These are phyloP conservation scores for Neurospora sp. DNA, from an alignment of 2,329 filamentous ascomycete genomes.

Conservation along the genomic window DNA sequence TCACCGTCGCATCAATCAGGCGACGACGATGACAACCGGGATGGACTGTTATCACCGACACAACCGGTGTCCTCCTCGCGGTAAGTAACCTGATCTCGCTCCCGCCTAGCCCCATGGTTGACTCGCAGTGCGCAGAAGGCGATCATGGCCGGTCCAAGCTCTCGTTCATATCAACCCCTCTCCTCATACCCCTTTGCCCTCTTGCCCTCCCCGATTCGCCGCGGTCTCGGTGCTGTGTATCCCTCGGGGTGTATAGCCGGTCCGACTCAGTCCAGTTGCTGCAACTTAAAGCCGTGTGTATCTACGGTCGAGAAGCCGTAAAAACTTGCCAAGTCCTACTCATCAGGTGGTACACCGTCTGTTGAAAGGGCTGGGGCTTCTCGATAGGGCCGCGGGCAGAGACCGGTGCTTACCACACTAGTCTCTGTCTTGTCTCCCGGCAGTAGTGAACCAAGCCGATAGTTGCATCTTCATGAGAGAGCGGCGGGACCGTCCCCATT, in stretches of 20 bases:
- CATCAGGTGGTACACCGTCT: not conserved
- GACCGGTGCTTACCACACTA: no score
- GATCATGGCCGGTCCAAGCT: not conserved
- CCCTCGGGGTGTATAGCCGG: no score
- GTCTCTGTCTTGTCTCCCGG: not conserved
- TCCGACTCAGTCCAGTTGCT: no score
- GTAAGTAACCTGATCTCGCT: not conserved
- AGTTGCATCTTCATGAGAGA: not conserved
- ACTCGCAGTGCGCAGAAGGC: not conserved
- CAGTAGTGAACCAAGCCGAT: not conserved
- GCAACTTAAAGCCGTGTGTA: not conserved
- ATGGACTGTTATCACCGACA: not conserved
- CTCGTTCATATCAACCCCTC: not conserved
- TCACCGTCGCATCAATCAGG: not conserved
- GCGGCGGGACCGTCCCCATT: not conserved
- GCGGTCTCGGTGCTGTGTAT: not conserved
- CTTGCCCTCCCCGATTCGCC: not conserved
- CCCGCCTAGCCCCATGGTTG: not conserved
- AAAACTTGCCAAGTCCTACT: not conserved
- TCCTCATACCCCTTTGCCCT: not conserved
- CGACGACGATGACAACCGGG: not conserved
- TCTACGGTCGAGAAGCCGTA: not conserved
- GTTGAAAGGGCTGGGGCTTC: not conserved
- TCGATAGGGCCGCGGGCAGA: not conserved
- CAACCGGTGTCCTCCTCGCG: not conserved